Base-by-base conservation (phyloP, 2,329 filamentous ascomycete species). In the Colletotrichum sp. region DNA sequence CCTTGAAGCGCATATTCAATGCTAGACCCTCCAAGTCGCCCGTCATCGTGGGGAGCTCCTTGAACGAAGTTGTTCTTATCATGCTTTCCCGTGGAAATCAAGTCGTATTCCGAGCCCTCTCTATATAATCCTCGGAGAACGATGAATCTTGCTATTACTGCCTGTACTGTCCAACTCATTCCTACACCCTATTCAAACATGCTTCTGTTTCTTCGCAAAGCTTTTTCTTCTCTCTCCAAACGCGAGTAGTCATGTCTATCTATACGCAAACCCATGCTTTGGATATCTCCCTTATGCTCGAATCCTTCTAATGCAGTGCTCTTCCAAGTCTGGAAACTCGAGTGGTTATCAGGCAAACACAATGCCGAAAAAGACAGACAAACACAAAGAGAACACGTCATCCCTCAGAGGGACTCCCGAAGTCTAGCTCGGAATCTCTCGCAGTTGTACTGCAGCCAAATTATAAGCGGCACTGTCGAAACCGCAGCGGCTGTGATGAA, bases 381-480 rank as follows among this genome's bases (percentile, higher is more conserved):
- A 13, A 58, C 13, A 15, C 66, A 28, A 12, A 28, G 12, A 8
- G 18, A 25, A 30, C 2, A 64, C 27, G 18, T 43, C 34, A 18
- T 25, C 22, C 34, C 16, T 75, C 10, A 66, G 10, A 55, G n/a
- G 15, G 15, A 66, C 5, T 74, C 36, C 18, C 32, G 69, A 9
- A 71, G 62, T 13, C 39, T 66, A 12, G 13, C 32, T 13, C 43
- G 55, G 16, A 67, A 64, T 5, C 10, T 32, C 22, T 72, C 56
- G 32, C 69, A 75, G 30, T 72, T 68, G 9, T 55, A 64, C 16
- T 67, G 64, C 13, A 72, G 70, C 69, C 73, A 72, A 13, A 75
- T 9, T 18, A 73, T 32, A 13, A 58, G 27, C 15, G 64, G 43
- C 30, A 72, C 58, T 39, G 66, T 48, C 22, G 16, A 48, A 8